Base-by-base conservation (phyloP, 306 rosid genomes). In the Quercus rubra region DNA sequence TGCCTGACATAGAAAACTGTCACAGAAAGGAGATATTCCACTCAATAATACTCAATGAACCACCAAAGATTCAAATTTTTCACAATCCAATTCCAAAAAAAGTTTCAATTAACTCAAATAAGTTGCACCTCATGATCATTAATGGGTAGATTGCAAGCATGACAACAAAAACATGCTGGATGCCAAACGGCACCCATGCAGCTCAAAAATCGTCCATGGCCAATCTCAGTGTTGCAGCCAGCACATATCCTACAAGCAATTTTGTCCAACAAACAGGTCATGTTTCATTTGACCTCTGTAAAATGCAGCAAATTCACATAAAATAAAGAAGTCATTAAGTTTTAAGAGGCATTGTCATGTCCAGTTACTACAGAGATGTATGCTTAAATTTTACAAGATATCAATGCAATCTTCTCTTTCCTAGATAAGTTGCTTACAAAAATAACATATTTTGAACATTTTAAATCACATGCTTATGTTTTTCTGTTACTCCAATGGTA, bases 81-180 rank as follows among this genome's bases (percentile, higher is more conserved):
- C 49, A 64, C 38, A 71, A 55, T 41, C 68, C 66, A 79, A 82
- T 63, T 81, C 59, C 62, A 78, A 21, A 41, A 62, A 77, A 79
- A 74, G 20, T 28, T 69, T 63, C 52, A 66, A 67, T 11, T 54
- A 61, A 76, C 64, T 71, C 10, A 35, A 78, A 82, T 27, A 31
- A 33, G 69, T 62, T 30, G 56, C 69, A 95, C 99, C 99, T 95
- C 94, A 56, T 92, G 46, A 84, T 95, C 99, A 35, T 91, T 91
- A 71, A 96, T 96, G 56, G 99, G 98, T 35, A 77, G 84, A 74
- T 96, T 89, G 87, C 98, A 95, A 79, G 87, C 82, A 74, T 58
- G 86, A 81, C 99, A 95, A 52, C 93, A 74, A 68, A 92, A 95
- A 80, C 99, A 95, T 78, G 89, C 92, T 74, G 99, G 99, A 88